Percentiles rank a stretch among this genome's conserved stretches.
Evolutionary conservation across 257 asterid species (phyloP).

Genomic region (Craterostigma plantagineum): DNA sequence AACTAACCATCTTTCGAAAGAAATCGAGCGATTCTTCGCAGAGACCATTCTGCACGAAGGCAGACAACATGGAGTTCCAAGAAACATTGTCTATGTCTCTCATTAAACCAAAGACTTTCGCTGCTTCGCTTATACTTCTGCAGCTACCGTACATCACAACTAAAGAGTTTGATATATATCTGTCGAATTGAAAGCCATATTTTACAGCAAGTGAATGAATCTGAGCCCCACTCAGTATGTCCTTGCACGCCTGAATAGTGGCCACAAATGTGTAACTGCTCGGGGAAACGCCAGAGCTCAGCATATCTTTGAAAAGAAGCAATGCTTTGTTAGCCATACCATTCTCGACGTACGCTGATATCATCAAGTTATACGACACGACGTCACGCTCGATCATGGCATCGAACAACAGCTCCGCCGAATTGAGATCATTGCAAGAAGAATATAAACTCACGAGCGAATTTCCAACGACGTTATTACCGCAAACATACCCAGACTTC

Average conservation of each 20-base stretch:
- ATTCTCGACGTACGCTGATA: slow-evolving; percentile 29
- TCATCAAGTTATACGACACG: slow-evolving; percentile 63
- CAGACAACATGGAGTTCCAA: slow-evolving; percentile 71
- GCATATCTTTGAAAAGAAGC: slow-evolving; percentile 33
- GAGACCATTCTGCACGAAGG: slow-evolving; percentile 42
- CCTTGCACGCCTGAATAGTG: slow-evolving; percentile 57
- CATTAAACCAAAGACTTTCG: slow-evolving; percentile 21
- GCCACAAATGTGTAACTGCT: slow-evolving; percentile 66
- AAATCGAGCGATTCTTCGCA: slow-evolving; percentile 25
- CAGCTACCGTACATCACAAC: slow-evolving; percentile 46
- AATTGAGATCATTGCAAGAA: slow-evolving; percentile 28
- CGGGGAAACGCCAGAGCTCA: slow-evolving; percentile 19
- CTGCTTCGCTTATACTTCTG: slow-evolving; percentile 37
- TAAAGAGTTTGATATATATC: slow-evolving; percentile 53
- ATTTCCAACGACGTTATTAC: slow-evolving; percentile 33
- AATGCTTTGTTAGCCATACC: slow-evolving; percentile 36
- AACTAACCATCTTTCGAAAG: slow-evolving; percentile 23
- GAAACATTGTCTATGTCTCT: slow-evolving; percentile 43
- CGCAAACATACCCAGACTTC: slow-evolving; percentile 22
- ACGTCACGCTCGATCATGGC: slow-evolving; percentile 28
- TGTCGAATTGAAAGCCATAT: slow-evolving; percentile 18
- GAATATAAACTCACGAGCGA: slow-evolving; percentile 46
- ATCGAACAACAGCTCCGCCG: slow-evolving; percentile 29
- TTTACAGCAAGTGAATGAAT: slow-evolving; percentile 39
- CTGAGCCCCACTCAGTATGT: slow-evolving; percentile 25